Evolutionary conservation across 1,139 yeast species (phyloP), one percentile per base, ranked within the genome.

Genomic region (Suhomyces coccinellae): DNA sequence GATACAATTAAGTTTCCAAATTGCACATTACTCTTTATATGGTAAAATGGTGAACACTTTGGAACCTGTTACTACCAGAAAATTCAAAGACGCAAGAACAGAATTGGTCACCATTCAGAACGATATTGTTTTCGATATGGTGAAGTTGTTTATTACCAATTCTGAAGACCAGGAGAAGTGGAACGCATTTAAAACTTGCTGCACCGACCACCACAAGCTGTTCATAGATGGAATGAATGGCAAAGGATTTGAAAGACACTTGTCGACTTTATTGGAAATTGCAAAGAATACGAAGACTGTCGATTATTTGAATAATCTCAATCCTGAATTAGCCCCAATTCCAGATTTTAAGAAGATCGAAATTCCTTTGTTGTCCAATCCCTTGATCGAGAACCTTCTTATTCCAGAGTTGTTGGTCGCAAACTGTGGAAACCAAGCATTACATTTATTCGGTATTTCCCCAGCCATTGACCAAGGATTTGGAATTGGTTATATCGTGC

Each of bases 351-450:
- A 17, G 14, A 40, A 36, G 4, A 33, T 33, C 4, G 66, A 67
- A 48, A 44, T 56, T 4, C 91, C 61, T 63, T 83, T 59, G 61
- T 81, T 62, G 72, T 89, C 59, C 70, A 95, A 50, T 75, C 89
- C 59, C 69, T 79, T 69, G 13, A 61, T 74, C 38, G 74, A 71
- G 27, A 63, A 60, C 47, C 61, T 80, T 36, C 64, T 72, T 38
- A 61, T 68, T 14, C 77, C 79, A 0, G 79, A 73, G 46, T 53
- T 74, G 27, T 61, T 74, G 41, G 68, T 74, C 36, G 66, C 75
- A 22, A 86, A 86, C 59, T 86, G 95, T 67, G 95, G 95, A 15
- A 86, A 85, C 57, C 86, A 89, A 11, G 89, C 93, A 0, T 73
- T 86, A 52, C 77, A 79, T 39, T 67, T 83, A 14, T 86, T 86